Evolutionary conservation across 1,284 basidiomycete species (phyloP), one percentile per base, ranked within the genome.

Genomic region (Sporisorium scitamineum): DNA sequence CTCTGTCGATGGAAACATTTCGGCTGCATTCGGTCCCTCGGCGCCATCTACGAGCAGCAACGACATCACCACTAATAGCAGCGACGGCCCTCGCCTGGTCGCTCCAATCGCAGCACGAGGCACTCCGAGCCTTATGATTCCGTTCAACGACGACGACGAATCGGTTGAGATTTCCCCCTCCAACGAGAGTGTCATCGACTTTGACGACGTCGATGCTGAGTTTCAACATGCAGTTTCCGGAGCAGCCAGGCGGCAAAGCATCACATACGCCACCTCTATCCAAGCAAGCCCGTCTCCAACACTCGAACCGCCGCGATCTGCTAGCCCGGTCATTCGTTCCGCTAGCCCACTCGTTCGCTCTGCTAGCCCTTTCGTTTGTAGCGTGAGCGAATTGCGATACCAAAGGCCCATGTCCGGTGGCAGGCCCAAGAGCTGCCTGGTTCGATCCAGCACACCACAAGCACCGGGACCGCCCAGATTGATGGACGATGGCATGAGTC

Each of bases 381-480:
- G 50, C 44, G 29, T 58, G 41, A 70, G 34, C 53, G 50, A 61
- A 22, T 24, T 65, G 42, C 42, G 24, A 14, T 11, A 47, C 3
- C 59, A 52, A n/a, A 39, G 26, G 24, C 52, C 55, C 10, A 16
- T n/a, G 9, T 41, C 59, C 10, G 24, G 32, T 8, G 27, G 37
- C 45, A 27, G 41, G 45, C 69, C 48, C 41, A 71, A 66, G 45
- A 71, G 69, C 69, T 66, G 69, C 29, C 51, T 71, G 22, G 48
- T 71, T 1, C 69, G 69, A 1, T 71, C 63, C 18, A 61, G 54
- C 50, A 72, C 70, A 9, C 70, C 61, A 10, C 70, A 72, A 48
- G 70, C 70, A 47, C 70, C 64, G 0, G 48, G 63, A 29, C 63
- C 63, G 14, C 63, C 63, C 2, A 14, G 29, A 13, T 18, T 66